Conservation (phyloP, 2,329 filamentous ascomycete genomes). For the Sporothrix inflata region DNA sequence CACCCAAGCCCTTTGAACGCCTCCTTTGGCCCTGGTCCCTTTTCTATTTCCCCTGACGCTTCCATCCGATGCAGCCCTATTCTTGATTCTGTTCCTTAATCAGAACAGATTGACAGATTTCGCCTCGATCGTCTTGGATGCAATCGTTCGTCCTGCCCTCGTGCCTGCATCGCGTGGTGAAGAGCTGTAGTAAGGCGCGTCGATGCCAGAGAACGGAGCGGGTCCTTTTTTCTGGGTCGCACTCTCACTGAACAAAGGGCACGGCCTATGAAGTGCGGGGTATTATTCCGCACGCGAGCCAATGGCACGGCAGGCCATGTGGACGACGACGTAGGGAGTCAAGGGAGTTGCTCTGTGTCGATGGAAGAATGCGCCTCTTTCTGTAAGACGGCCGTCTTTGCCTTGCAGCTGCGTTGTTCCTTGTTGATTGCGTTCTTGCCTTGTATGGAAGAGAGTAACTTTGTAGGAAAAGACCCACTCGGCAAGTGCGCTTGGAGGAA, state of each 20-base stretch:
- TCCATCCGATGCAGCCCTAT: neutral
- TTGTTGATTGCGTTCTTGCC: neutral
- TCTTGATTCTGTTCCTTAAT: neutral
- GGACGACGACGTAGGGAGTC: neutral
- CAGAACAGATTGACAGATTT: neutral
- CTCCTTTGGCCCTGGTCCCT: neutral
- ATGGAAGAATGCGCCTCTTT: too few relatives aligned
- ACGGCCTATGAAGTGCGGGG: constrained; percentile 27
- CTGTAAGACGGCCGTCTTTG: neutral
- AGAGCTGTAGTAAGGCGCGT: neutral
- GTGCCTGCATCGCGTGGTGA: constrained; percentile 11
- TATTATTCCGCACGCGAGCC: constrained; percentile 21
- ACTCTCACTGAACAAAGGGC: neutral
- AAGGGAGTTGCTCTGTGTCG: too few relatives aligned
- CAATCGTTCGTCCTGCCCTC: neutral
- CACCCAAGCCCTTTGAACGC: neutral
- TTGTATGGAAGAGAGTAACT: neutral
- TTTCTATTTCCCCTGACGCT: constrained; percentile 11
- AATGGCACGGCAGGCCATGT: constrained; percentile 10
- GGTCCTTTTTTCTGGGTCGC: constrained; percentile 1
- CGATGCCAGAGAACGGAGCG: neutral
- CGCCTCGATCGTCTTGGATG: neutral
- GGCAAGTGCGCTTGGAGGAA: neutral
- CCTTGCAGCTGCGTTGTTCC: neutral
- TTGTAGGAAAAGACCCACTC: neutral